Percentiles rank a stretch among this genome's conserved stretches.
These are phyloP conservation scores for Xanthoparmelia taractica DNA, from an alignment of 495 filamentous ascomycete genomes.

Conservation along the genomic window DNA sequence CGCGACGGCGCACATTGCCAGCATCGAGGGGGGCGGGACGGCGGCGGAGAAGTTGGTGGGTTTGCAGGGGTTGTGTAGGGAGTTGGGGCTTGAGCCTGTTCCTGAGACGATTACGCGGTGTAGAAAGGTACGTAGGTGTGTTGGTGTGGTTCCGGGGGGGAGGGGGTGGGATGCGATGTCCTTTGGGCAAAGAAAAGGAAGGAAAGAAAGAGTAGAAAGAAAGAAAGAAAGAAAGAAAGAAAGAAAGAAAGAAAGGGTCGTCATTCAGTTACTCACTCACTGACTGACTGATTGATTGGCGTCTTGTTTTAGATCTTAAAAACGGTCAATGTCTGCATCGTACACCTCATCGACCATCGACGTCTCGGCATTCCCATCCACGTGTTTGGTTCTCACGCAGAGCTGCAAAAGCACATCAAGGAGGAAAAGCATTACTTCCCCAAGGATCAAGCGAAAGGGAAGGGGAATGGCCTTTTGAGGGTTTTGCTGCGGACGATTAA, in stretches of 20 bases:
- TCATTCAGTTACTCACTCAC: too few species aligned
- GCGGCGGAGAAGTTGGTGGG: conserved; percentile 17
- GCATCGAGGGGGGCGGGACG: not conserved
- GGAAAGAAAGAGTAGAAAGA: too few species aligned
- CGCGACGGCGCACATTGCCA: conserved; percentile 26
- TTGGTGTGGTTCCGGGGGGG: too few species aligned
- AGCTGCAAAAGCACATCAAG: conserved; percentile 37
- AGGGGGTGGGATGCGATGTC: too few species aligned
- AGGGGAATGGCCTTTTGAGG: conserved; percentile 36
- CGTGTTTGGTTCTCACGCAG: conserved; percentile 29
- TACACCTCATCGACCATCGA: conserved; percentile 44
- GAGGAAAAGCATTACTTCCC: conserved; percentile 31
- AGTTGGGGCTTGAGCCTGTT: conserved; percentile 29
- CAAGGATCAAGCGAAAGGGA: conserved; percentile 26
- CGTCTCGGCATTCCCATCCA: conserved; percentile 26
- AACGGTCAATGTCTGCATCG: conserved; percentile 42
- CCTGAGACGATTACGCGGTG: conserved; percentile 35
- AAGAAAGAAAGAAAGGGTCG: too few species aligned
- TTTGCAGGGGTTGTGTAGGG: conserved; percentile 31
- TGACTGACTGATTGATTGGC: not conserved
- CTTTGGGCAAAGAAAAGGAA: too few species aligned
- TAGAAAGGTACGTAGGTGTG: conserved; percentile 31
- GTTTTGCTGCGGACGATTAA: conserved; percentile 32
- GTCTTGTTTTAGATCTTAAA: conserved; percentile 31
- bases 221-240: too few species aligned